These are phyloP conservation scores for Globisporangium emineosum DNA, from an alignment of 352 stramenopile species.

Conservation along the genomic window DNA sequence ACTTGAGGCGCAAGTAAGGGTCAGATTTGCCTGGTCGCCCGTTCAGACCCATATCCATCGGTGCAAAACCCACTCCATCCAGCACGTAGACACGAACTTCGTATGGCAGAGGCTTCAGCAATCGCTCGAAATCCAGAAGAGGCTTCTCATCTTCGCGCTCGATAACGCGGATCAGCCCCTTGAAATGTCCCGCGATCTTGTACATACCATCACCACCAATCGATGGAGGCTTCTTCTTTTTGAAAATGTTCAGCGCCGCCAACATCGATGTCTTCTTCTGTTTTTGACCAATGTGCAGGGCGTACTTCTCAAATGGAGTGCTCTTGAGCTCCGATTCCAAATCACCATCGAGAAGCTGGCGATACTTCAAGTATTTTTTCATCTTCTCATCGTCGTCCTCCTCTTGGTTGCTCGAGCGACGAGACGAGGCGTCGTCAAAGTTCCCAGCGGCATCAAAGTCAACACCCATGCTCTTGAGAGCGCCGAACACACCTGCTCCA, in stretches of 20 bases:
- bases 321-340: slow-evolving; percentile 77
- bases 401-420: slow-evolving; percentile 40
- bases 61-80: slow-evolving; percentile 77
- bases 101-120: slow-evolving; percentile 75
- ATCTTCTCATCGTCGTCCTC: slow-evolving; percentile 64
- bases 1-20: slow-evolving; percentile 80
- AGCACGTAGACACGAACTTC: slow-evolving; percentile 88
- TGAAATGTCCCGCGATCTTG: slow-evolving; percentile 87
- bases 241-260: slow-evolving; percentile 63
- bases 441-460: slow-evolving; percentile 65
- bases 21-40: slow-evolving; percentile 84
- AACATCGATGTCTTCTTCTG: slow-evolving; percentile 68
- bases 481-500: slow-evolving; percentile 82
- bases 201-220: slow-evolving; percentile 52
- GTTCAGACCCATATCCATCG: slow-evolving; percentile 86
- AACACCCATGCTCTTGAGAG: slow-evolving; percentile 82
- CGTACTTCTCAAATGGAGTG: slow-evolving; percentile 89
- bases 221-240: slow-evolving; percentile 47
- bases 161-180: slow-evolving; percentile 89
- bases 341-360: slow-evolving; percentile 59
- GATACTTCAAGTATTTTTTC: slow-evolving; percentile 79
- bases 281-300: slow-evolving; percentile 76
- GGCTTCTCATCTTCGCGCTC: slow-evolving; percentile 78
- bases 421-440: slow-evolving; percentile 55
- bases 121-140: slow-evolving; percentile 58